Base-by-base conservation (phyloP, 495 filamentous ascomycete species). In the Monascus purpureus region DNA sequence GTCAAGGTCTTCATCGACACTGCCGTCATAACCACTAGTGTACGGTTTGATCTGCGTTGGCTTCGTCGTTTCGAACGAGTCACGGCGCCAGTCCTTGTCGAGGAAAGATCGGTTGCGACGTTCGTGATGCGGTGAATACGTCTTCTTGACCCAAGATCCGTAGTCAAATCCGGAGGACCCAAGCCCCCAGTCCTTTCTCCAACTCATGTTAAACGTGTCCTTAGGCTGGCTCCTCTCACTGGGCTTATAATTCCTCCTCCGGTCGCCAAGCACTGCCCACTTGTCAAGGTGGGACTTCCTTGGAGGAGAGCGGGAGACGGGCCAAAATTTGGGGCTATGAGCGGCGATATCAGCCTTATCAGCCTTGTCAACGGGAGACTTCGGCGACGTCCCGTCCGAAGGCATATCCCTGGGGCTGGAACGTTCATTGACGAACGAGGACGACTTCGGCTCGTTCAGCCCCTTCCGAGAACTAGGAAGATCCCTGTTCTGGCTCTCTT, bases 221-320 rank as follows among this genome's bases (percentile, higher is more conserved):
- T 65, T 65, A 43, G 52, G 59, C 29, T 32, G 55, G 42, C 44
- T 52, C 37, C 49, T 46, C 37, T 57, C 54, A 3, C 58, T 57
- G 25, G 59, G 61, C 17, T 73, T 73, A 48, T 63, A 70, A 24
- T 73, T 78, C 41, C 82, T 75, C 24, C 84, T 65, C 43, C 79
- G 76, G 37, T 88, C 81, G 32, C 86, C 86, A 7, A 95, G 62
- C 6, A 72, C 77, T 2, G 80, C 68, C 86, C 86, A 95, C 51
- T 88, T 93, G 61, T 95, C 86, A 28, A 82, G 46, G 40, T 63
- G 59, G 38, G 57, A 61, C 13, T 59, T 63, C 52, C 68, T 67
- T 7, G 67, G 59, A 3, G 67, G 57, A 11, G 66, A 67, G 31
- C 74, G 73, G 25, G 60, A 66, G 37, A 60, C 42, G 3, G 64